Base-by-base conservation (phyloP, 2,329 filamentous ascomycete species). In the Fusarium caatingaense region DNA sequence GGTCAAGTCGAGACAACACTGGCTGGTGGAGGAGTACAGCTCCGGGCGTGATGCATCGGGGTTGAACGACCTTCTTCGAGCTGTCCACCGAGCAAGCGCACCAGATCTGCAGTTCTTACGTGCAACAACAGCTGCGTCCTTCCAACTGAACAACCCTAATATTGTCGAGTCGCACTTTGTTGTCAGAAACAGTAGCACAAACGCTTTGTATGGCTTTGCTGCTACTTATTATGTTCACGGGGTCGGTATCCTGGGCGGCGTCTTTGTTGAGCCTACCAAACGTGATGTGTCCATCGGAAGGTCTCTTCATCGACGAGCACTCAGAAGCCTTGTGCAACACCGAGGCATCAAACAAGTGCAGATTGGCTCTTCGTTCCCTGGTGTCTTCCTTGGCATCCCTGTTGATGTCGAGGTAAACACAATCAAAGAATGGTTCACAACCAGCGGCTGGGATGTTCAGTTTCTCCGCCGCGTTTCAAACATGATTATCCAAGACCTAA, bases 1-100 rank as follows among this genome's bases (percentile, higher is more conserved):
- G 0, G 88, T 93, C 63, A 95, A 97, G 74, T 94, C 93, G n/a
- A 89, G 93, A 64, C 94, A 97, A 76, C 93, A 97, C 74, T 98
- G 95, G 95, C 88, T 98, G 2, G 94, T 98, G 1, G 95, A 98
- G 76, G 89, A 88, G 47, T 98, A 94, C 82, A 92, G 94, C 74
- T 89, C 91, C 62, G 89, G 93, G 41, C 87, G 94, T 59, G 95
- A 98, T 76, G 84, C 86, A 3, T 83, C 87, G 49, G 92, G 90
- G 0, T 83, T 98, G 8, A 89, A 95, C 63, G 89, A 88, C n/a
- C 84, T 98, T 11, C 85, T 97, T 49, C 87, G 88, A 58, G 85
- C 88, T 6, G 85, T 95, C 5, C 88, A 91, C 47, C 90, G 92
- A 63, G 87, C 87, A 21, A 89, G 87, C 54, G 85, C 88, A 2